Evolutionary conservation across 2,329 filamentous ascomycete genomes (phyloP).

Genomic region (Purpureocillium lavendulum): DNA sequence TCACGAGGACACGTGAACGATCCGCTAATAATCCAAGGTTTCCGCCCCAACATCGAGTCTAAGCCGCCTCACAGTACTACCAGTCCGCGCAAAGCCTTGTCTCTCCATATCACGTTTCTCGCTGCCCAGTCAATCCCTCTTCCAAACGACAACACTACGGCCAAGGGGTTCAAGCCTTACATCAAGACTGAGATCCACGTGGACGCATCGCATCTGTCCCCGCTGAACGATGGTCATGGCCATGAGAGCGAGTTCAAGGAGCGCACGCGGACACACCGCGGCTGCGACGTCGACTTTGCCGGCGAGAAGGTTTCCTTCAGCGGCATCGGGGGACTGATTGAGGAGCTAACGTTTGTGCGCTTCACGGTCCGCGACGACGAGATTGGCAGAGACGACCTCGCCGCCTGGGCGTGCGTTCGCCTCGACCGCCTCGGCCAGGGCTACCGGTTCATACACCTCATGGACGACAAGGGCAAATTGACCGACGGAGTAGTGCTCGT

Average conservation of each 20-base stretch:
- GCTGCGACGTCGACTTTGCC: slow-evolving; percentile 55
- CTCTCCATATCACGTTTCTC: slow-evolving; percentile 64
- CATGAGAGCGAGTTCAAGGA: slow-evolving; percentile 44
- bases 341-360: slow-evolving; percentile 64
- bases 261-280: slow-evolving; percentile 48
- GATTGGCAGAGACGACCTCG: slow-evolving; percentile 66
- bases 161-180: slow-evolving; percentile 63
- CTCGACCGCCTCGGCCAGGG: slow-evolving; percentile 72
- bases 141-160: slow-evolving; percentile 40
- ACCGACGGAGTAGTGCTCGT: slow-evolving; percentile 66
- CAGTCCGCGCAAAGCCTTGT: slow-evolving; percentile 49
- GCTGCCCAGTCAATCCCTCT: slow-evolving; percentile 71
- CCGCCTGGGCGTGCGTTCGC: slow-evolving; percentile 83
- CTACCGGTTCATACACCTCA: slow-evolving; percentile 68
- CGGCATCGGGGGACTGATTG: slow-evolving; percentile 46
- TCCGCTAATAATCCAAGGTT: slow-evolving; percentile 12
- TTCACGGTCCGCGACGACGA: slow-evolving; percentile 88
- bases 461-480: slow-evolving; percentile 57
- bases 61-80: slow-evolving; percentile 12
- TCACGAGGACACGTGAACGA: no score
- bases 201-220: slow-evolving; percentile 43
- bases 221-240: slow-evolving; percentile 29
- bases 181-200: slow-evolving; percentile 79
- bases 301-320: slow-evolving; percentile 51
- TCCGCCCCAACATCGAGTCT: slow-evolving; percentile 17